A percentile compares a stretch with the other conserved stretches of the same genome.
phyloP scores from a whole-genome alignment of 129 eudicot species.

The Pseudognaphalium luteoalbum region DNA sequence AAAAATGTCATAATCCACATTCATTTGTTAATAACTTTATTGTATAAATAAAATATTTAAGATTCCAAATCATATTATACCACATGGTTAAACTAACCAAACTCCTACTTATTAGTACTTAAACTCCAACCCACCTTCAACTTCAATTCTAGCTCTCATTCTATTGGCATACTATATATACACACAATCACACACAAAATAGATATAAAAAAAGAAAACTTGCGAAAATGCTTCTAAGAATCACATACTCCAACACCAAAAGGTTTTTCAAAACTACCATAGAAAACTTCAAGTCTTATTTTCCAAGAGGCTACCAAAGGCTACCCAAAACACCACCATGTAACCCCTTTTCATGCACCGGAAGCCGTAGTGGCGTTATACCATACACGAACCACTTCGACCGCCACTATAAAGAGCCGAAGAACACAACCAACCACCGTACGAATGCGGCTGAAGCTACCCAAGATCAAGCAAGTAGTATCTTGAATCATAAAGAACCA shows the following conservation, averaged over 20 bases:
- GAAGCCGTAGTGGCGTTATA: neutral
- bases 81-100: constrained; percentile 2
- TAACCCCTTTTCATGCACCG: constrained; percentile 44
- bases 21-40: too few species aligned
- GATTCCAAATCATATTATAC: neutral
- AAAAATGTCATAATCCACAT: too few species aligned
- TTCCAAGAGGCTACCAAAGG: constrained; percentile 47
- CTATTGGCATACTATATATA: neutral
- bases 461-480: neutral
- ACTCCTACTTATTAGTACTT: constrained; percentile 24
- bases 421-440: constrained; percentile 29
- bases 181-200: neutral
- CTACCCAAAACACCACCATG: constrained; percentile 56
- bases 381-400: constrained; percentile 16
- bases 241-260: constrained; percentile 48
- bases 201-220: neutral
- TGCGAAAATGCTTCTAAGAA: constrained; percentile 43
- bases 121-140: constrained; percentile 26
- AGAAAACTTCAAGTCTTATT: constrained; percentile 45
- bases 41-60: neutral
- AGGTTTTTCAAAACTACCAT: constrained; percentile 49
- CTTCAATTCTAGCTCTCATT: constrained; percentile 21
- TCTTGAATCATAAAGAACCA: constrained; percentile 1
- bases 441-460: neutral
- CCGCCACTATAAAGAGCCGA: constrained; percentile 27